Conservation (phyloP, 2,329 filamentous ascomycete genomes). For the Diaporthe citrichinensis region DNA sequence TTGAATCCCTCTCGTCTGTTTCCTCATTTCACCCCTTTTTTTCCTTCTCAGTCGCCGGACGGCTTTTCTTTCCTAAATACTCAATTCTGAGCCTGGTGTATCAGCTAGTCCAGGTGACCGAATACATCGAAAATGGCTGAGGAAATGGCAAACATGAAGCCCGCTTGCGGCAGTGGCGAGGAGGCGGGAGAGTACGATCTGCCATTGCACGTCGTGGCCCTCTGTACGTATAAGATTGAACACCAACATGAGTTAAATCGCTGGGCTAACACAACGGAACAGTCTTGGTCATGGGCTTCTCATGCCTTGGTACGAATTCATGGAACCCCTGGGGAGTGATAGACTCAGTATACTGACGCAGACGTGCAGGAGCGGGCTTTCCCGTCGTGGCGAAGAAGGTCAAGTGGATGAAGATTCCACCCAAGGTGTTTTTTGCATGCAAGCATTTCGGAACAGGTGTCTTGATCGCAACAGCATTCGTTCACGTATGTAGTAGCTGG, state of each 20-base stretch:
- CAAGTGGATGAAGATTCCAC: conserved; percentile 70
- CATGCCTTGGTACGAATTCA: conserved; percentile 53
- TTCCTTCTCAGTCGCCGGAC: conserved; percentile 39
- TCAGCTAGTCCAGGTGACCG: conserved; percentile 21
- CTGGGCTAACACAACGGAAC: conserved; percentile 13
- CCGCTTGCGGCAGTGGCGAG: conserved; percentile 55
- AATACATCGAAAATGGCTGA: conserved; percentile 34
- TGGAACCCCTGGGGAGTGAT: neutral
- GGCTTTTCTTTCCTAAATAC: conserved; percentile 22
- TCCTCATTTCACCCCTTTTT: conserved; percentile 34
- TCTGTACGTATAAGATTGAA: conserved; percentile 50
- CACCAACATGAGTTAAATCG: neutral
- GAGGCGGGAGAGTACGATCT: conserved; percentile 58
- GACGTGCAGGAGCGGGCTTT: conserved; percentile 57
- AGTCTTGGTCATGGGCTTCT: conserved; percentile 59
- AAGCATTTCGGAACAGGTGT: conserved; percentile 81
- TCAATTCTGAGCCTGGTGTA: conserved; percentile 15
- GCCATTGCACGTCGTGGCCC: conserved; percentile 55
- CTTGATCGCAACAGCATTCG: conserved; percentile 80
- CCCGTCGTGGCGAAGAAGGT: conserved; percentile 69
- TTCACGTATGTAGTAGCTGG: conserved; percentile 66
- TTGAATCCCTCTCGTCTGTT: conserved; percentile 39
- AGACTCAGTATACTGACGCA: conserved; percentile 7
- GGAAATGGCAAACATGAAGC: conserved; percentile 52
- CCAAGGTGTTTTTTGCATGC: conserved; percentile 71